phyloP scores from a whole-genome alignment of 139 green algal genomes.

The Parachlorella kessleri region DNA sequence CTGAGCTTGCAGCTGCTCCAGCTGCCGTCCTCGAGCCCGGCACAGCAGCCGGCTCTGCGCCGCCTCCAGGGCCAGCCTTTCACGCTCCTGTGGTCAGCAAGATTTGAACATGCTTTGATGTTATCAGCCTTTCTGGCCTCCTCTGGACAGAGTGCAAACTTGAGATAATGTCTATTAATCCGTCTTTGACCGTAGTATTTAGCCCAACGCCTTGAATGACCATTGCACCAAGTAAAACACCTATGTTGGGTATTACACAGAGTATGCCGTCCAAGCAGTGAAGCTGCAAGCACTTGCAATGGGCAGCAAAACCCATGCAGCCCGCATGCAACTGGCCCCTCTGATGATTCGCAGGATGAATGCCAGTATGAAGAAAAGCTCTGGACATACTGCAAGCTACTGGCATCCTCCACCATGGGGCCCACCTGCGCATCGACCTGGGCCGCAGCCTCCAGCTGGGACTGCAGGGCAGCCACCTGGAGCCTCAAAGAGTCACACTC shows the following conservation, averaged over 20 bases:
- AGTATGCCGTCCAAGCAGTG: background rate
- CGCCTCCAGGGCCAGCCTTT: constrained; percentile 17
- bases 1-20: constrained; percentile 22
- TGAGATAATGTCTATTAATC: too few relatives aligned
- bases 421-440: constrained; percentile 3
- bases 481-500: background rate
- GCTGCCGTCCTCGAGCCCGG: constrained; percentile 15
- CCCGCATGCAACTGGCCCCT: too few relatives aligned
- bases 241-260: background rate
- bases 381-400: background rate
- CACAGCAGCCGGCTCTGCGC: constrained; percentile 18
- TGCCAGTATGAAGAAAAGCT: background rate
- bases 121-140: too few relatives aligned
- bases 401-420: background rate
- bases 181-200: too few relatives aligned
- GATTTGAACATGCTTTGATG: too few relatives aligned
- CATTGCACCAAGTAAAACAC: background rate
- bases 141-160: too few relatives aligned
- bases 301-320: too few relatives aligned
- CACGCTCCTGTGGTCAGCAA: constrained; percentile 10
- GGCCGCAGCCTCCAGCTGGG: constrained; percentile 15
- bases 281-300: background rate
- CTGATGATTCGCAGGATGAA: background rate
- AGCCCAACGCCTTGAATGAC: too few relatives aligned
- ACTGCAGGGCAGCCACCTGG: background rate